Percentiles rank a stretch among this genome's conserved stretches.
Evolutionary conservation across 352 stramenopile species (phyloP).

Genomic region (Paralagenidium karlingii): DNA sequence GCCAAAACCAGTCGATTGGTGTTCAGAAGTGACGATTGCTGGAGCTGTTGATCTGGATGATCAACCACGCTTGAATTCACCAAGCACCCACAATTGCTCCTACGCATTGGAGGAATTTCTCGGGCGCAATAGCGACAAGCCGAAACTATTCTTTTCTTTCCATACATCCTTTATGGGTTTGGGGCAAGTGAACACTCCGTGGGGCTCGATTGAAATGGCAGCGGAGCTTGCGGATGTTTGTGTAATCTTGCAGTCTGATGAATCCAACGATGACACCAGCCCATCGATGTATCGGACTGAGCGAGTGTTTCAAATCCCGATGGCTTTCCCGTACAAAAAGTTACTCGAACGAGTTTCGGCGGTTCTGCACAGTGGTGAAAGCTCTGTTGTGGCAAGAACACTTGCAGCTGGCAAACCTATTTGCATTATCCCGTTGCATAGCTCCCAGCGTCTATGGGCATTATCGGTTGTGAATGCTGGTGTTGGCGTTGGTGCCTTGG

Average conservation of each 20-base stretch:
- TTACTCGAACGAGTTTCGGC: not conserved
- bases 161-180: too few species aligned
- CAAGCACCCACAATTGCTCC: too few species aligned
- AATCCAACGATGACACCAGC: too few species aligned
- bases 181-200: too few species aligned
- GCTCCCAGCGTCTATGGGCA: constrained; percentile 33
- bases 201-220: too few species aligned
- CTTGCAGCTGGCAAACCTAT: constrained; percentile 26
- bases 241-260: too few species aligned
- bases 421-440: constrained; percentile 29
- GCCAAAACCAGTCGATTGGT: constrained; percentile 49
- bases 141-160: too few species aligned
- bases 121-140: too few species aligned
- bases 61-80: too few species aligned
- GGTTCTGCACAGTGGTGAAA: not conserved
- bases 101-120: constrained; percentile 44
- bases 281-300: too few species aligned
- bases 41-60: constrained; percentile 34
- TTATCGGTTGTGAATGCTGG: constrained; percentile 28
- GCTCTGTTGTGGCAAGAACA: constrained; percentile 24
- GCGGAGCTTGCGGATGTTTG: too few species aligned
- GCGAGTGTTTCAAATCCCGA: too few species aligned
- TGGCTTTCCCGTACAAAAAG: not conserved
- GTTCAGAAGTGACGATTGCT: constrained; percentile 30
- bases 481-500: constrained; percentile 18